Conservation (phyloP, 2,329 filamentous ascomycete species). For the Zymoseptoria tritici region DNA sequence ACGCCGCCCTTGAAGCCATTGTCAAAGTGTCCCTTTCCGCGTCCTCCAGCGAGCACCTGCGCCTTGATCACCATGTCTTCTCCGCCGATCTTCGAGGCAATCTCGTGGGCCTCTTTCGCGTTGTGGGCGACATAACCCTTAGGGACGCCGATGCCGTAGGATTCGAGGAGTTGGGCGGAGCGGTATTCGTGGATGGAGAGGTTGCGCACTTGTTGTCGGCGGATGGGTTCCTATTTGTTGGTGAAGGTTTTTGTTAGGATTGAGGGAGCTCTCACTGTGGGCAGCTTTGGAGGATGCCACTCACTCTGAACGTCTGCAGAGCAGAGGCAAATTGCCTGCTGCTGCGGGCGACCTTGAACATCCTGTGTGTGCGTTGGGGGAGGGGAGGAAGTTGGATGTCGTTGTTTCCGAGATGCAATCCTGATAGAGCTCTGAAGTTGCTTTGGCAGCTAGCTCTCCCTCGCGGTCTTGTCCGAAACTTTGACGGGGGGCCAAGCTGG, state of each 20-base stretch:
- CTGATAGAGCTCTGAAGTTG: no score
- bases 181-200: conserved; percentile 98
- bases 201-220: conserved; percentile 69
- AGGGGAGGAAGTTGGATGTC: neutral
- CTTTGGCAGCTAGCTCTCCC: neutral
- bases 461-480: neutral
- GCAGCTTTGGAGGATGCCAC: neutral
- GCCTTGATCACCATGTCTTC: conserved; percentile 99
- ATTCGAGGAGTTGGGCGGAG: conserved; percentile 80
- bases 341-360: conserved; percentile 78
- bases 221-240: conserved; percentile 47
- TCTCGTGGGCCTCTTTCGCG: conserved; percentile 78
- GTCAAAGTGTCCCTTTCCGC: conserved; percentile 96
- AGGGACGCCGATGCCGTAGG: conserved; percentile 90
- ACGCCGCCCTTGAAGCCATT: conserved; percentile 99
- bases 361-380: conserved; percentile 40
- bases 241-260: no score
- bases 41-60: conserved; percentile 93
- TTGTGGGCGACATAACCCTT: conserved; percentile 79
- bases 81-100: conserved; percentile 80
- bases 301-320: conserved; percentile 68
- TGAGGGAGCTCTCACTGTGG: neutral
- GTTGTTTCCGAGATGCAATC: conserved; percentile 3
- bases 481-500: neutral
- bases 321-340: conserved; percentile 73